Percentiles rank a stretch among this genome's conserved stretches.
Conservation (phyloP, 2,329 filamentous ascomycete genomes). For the Claviceps cyperi region DNA sequence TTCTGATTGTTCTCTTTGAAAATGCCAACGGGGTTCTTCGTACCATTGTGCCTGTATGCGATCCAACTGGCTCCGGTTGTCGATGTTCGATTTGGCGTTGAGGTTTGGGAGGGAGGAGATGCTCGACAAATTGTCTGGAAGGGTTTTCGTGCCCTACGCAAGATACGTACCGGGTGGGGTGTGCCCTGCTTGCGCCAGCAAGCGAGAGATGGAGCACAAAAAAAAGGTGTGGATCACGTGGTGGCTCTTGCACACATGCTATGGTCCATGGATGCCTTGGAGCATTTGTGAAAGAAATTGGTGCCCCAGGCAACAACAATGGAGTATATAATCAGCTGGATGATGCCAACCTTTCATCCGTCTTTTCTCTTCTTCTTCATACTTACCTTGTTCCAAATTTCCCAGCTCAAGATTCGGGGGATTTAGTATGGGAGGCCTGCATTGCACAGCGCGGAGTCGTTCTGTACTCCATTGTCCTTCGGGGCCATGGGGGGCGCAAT, state of each 20-base stretch:
- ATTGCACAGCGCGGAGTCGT: conserved; percentile 41
- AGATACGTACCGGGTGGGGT: conserved; percentile 21
- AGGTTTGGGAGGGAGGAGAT: conserved; percentile 21
- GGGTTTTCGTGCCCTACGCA: conserved; percentile 28
- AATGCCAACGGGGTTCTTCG: conserved; percentile 13
- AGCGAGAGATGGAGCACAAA: conserved; percentile 7
- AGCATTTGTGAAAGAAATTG: neutral
- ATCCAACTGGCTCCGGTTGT: conserved; percentile 33
- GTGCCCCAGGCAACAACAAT: conserved; percentile 12
- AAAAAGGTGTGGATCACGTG: conserved; percentile 13
- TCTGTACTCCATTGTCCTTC: conserved; percentile 37
- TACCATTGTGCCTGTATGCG: conserved; percentile 42
- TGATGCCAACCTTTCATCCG: conserved; percentile 8
- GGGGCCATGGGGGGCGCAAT: conserved; percentile 39
- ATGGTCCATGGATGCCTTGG: conserved; percentile 6
- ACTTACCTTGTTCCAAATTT: conserved; percentile 37
- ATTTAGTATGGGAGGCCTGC: conserved; percentile 34
- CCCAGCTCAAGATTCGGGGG: conserved; percentile 30
- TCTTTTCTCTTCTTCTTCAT: conserved; percentile 30
- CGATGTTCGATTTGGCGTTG: conserved; percentile 25
- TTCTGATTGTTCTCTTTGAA: conserved; percentile 3
- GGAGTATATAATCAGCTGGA: conserved; percentile 19
- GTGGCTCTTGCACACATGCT: conserved; percentile 9
- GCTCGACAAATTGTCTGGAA: conserved; percentile 26
- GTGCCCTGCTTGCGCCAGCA: conserved; percentile 7